Evolutionary conservation across 192 early-diverging fungal species (phyloP), one percentile per base, ranked within the genome.

Genomic region (Rhizophagus prolifer): DNA sequence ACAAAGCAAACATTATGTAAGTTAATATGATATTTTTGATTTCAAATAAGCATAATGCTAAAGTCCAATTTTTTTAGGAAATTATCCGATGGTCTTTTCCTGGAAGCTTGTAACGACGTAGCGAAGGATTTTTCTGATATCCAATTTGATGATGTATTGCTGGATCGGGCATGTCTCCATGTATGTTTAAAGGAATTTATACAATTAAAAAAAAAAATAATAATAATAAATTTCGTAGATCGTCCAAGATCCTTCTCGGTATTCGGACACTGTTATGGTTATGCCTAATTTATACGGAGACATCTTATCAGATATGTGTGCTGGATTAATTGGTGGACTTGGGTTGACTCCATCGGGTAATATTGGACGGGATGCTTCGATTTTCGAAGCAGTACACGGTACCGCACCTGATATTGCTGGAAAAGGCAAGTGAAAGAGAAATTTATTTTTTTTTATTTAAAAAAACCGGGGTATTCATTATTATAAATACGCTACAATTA

Each of bases 231-330:
- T 65, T 16, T 30, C 78, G 76, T 86, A 95, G 90, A 96, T 99
- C 73, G 95, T 96, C 70, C 93, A 96, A 88, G 93, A 97, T 86
- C 97, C 96, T 9, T 86, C 91, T 66, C 87, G 94, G 73, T 99
- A 90, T 79, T 90, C 89, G 54, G 87, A 94, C 80, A 95, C 94
- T 26, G 97, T 99, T 82, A 97, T 99, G 96, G 97, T 97, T 80
- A 98, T 99, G 96, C 97, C 97, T 68, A 99, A 99, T 91, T 89
- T 99, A 81, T 99, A 99, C 79, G 97, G 97, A 79, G 97, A 99
- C 85, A 99, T 99, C 88, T 88, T 99, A 70, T 95, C 93, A 26
- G 97, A 99, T 82, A 92, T 99, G 89, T 92, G 96, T 76, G 97
- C 97, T 74, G 97, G 97, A 75, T 89, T 99, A 63, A 99, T 99